Conservation (phyloP, 805 yeast genomes). For the Hanseniaspora hatyaiensis region DNA sequence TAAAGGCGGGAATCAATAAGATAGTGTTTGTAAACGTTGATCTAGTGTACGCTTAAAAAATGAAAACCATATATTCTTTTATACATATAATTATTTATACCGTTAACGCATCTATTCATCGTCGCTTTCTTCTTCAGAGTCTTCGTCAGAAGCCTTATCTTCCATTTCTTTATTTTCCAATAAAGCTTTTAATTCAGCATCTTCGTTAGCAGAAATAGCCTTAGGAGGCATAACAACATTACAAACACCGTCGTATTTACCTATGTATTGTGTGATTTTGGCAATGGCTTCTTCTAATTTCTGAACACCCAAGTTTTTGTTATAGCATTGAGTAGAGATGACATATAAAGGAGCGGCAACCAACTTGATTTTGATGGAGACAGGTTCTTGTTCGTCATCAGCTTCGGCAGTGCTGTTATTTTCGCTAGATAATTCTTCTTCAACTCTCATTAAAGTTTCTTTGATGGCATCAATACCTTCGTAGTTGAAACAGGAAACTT, state of each 20-base stretch:
- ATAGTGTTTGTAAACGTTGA: too few species aligned
- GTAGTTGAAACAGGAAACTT: slow-evolving; percentile 91
- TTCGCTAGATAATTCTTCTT: slow-evolving; percentile 74
- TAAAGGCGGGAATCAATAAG: too few species aligned
- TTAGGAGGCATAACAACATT: slow-evolving; percentile 95
- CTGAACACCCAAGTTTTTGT: slow-evolving; percentile 79
- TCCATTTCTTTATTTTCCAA: slow-evolving; percentile 88
- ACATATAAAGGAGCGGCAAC: slow-evolving; percentile 97
- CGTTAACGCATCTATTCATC: slow-evolving; percentile 26
- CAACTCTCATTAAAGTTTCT: slow-evolving; percentile 62
- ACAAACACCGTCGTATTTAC: slow-evolving; percentile 69
- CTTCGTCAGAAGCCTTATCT: slow-evolving; percentile 73
- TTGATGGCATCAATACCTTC: slow-evolving; percentile 98
- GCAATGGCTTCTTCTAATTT: slow-evolving; percentile 68
- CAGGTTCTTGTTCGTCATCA: slow-evolving; percentile 21
- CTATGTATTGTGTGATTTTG: slow-evolving; percentile 58
- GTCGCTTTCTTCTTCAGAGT: slow-evolving; percentile 49
- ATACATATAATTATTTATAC: not conserved
- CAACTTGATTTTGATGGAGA: slow-evolving; percentile 83
- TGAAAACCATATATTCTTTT: too few species aligned
- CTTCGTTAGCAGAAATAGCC: slow-evolving; percentile 97
- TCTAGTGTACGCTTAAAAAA: too few species aligned
- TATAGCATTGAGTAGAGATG: slow-evolving; percentile 81
- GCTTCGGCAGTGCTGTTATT: slow-evolving; percentile 24
- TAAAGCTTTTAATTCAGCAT: slow-evolving; percentile 91